Conservation (phyloP, 805 yeast species). For the Isabelozyma gotoi region DNA sequence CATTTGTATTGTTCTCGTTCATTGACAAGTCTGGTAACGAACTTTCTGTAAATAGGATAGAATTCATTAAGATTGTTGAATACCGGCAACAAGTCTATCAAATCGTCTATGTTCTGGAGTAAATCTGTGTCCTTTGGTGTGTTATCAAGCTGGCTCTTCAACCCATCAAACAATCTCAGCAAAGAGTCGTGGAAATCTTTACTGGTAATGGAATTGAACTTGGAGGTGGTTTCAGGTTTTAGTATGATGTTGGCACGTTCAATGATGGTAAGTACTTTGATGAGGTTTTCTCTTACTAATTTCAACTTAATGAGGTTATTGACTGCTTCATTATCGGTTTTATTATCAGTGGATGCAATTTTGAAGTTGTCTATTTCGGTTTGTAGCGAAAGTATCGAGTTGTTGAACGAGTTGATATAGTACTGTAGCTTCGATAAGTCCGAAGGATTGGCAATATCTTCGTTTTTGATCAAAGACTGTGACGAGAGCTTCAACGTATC, state of each 20-base stretch:
- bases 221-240: conserved; percentile 5
- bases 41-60: conserved; percentile 48
- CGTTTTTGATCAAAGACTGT: neutral
- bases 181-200: conserved; percentile 35
- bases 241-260: conserved; percentile 29
- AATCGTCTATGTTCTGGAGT: conserved; percentile 41
- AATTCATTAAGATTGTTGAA: conserved; percentile 55
- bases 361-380: conserved; percentile 40
- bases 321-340: conserved; percentile 12
- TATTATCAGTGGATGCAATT: neutral
- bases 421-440: conserved; percentile 63
- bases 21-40: conserved; percentile 25
- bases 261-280: conserved; percentile 46
- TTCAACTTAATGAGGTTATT: conserved; percentile 45
- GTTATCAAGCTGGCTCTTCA: conserved; percentile 39
- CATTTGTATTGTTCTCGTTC: neutral
- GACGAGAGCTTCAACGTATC: conserved; percentile 39
- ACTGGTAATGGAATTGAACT: conserved; percentile 7
- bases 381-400: conserved; percentile 56
- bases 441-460: conserved; percentile 1
- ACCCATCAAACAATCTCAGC: conserved; percentile 43
- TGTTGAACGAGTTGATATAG: conserved; percentile 59
- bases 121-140: conserved; percentile 21
- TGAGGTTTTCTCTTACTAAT: conserved; percentile 44
- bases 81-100: conserved; percentile 50